phyloP scores from a whole-genome alignment of 2,329 filamentous ascomycete species.

The Didymella sp. region DNA sequence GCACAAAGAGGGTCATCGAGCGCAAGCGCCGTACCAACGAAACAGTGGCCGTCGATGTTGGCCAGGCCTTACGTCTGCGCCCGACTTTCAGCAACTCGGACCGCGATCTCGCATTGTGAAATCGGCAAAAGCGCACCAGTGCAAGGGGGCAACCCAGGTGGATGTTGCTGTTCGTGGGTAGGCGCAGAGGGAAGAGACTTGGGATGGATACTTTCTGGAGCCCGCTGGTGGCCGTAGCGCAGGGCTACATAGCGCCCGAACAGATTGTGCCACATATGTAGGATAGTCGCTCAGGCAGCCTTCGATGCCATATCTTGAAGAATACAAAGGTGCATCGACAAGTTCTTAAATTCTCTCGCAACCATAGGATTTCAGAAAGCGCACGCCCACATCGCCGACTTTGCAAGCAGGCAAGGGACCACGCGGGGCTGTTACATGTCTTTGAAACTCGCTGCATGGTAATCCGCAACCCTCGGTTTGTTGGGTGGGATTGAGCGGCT shows the following conservation, averaged over 20 bases:
- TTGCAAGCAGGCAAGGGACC: constrained; percentile 2
- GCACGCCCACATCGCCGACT: neutral
- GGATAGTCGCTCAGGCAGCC: neutral
- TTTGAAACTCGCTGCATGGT: constrained; percentile 18
- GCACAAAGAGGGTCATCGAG: constrained; percentile 10
- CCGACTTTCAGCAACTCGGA: constrained; percentile 7
- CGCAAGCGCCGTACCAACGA: constrained; percentile 7
- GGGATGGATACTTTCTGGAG: constrained; percentile 11
- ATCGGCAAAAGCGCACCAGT: neutral
- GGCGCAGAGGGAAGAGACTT: neutral
- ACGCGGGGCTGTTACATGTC: neutral
- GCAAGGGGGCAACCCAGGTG: neutral
- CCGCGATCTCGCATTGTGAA: neutral
- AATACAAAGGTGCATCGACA: neutral
- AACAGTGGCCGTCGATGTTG: neutral
- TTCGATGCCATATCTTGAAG: neutral
- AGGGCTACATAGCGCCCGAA: constrained; percentile 13
- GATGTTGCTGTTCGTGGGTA: neutral
- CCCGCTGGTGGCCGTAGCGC: constrained; percentile 30
- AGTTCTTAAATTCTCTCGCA: neutral
- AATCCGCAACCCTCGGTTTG: constrained; percentile 23
- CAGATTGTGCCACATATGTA: constrained; percentile 7
- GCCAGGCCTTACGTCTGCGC: constrained; percentile 7
- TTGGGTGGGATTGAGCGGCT: constrained; percentile 14
- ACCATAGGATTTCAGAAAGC: neutral